These are phyloP conservation scores for Xylariaceae sp. DNA, from an alignment of 2,329 filamentous ascomycete genomes.

Conservation along the genomic window DNA sequence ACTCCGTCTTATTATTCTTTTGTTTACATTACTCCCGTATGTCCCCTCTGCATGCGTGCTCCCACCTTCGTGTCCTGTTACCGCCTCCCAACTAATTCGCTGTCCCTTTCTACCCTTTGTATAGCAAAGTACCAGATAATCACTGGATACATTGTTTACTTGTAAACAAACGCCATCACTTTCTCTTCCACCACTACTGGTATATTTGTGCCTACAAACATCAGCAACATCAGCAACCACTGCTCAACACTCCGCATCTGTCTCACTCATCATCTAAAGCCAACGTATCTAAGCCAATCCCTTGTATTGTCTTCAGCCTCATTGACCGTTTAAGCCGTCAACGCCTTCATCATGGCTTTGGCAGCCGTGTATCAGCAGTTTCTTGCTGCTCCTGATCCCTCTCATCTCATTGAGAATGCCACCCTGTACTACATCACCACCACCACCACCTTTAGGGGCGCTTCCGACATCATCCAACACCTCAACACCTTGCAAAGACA, in stretches of 20 bases:
- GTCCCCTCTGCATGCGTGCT: constrained; percentile 8
- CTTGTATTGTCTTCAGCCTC: constrained; percentile 3
- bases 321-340: constrained; percentile 8
- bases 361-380: constrained; percentile 73
- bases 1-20: constrained; percentile 11
- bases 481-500: constrained; percentile 72
- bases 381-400: constrained; percentile 69
- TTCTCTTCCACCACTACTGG: not conserved
- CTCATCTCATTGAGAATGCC: constrained; percentile 68
- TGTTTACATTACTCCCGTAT: constrained; percentile 15
- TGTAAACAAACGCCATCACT: constrained; percentile 13
- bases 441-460: constrained; percentile 73
- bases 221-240: not conserved
- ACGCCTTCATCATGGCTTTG: constrained; percentile 51
- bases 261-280: not conserved
- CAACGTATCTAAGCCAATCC: not conserved
- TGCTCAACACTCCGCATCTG: not conserved
- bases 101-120: not conserved
- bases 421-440: constrained; percentile 90
- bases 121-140: not conserved
- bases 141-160: not conserved
- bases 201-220: constrained; percentile 8
- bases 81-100: too few species aligned
- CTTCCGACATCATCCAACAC: constrained; percentile 83
- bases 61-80: not conserved